Evolutionary conservation across 345 rosid genomes (phyloP), one percentile per base, ranked within the genome.

Genomic region (Aegle marmelos): DNA sequence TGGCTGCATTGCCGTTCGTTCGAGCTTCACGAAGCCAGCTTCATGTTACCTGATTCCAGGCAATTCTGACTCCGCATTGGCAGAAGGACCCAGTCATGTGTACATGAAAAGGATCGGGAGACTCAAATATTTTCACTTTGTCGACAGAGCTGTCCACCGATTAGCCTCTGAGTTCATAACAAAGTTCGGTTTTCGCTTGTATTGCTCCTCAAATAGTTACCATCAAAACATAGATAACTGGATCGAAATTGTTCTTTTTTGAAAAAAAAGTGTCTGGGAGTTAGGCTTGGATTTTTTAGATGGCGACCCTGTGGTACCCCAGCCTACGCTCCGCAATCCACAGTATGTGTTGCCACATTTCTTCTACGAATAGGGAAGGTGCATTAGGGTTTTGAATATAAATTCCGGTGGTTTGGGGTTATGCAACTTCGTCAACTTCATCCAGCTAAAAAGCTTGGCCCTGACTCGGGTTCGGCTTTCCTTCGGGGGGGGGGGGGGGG

Each of bases 311-410:
- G 10, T 70, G 3, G 74, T 28, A 19, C 60, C 60, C 41, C 60
- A 70, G 61, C 74, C 60, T 16, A 16, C 54, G 61, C 16, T 28
- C 39, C 59, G 9, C 39, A 70, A 28, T 4, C 36, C 60, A 28
- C 60, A 70, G 54, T 70, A 70, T 70, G 39, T 53, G 7, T 70
- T 70, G 74, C 74, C 74, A 30, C 31, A 50, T 27, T 48, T 30
- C 31, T 54, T 70, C 25, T 70, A 70, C 30, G 17, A 50, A 50
- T 22, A 19, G 9, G 74, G 74, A 19, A 70, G 4, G 39, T 70
- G 37, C 22, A 45, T 45, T 45, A 69, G 33, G n/a, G 74, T 53
- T 70, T 70, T 70, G 31, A 30, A 5, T 25, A 19, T 70, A 50
- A 53, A 28, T 25, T 53, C 74, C 8, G 50, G 74, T 4, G 36